Base-by-base conservation (phyloP, 345 rosid genomes). In the Mallotus nudiflorus region DNA sequence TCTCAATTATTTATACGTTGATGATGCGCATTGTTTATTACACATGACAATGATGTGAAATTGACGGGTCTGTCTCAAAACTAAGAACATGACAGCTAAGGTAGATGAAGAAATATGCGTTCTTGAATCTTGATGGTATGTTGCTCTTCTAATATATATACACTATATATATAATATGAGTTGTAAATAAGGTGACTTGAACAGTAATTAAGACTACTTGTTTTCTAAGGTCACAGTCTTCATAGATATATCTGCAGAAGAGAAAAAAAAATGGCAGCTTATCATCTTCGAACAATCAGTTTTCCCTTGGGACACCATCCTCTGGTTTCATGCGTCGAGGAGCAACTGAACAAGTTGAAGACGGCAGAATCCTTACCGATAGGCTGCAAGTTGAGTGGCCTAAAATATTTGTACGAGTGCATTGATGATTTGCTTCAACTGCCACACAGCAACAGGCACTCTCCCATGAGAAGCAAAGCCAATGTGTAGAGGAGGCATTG, bases 261-360 rank as follows among this genome's bases (percentile, higher is more conserved):
- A n/a, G 24, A 8, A 25, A 24, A 37, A 22, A 39, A 52, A 52
- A 67, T 52, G 70, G 70, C 51, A 22, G 20, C 50, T 15, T 37
- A 46, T n/a, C n/a, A n/a, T n/a, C n/a, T n/a, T n/a, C n/a, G n/a
- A n/a, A n/a, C n/a, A n/a, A n/a, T n/a, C n/a, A n/a, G n/a, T n/a
- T n/a, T n/a, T n/a, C n/a, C n/a, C n/a, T n/a, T n/a, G n/a, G n/a
- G n/a, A n/a, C n/a, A n/a, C n/a, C n/a, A n/a, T n/a, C n/a, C n/a
- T n/a, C n/a, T n/a, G n/a, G 54, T 70, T 65, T 54, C 20, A 56
- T 44, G 69, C 65, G 64, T 84, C 28, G 76, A 73, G 56, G 66
- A 73, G 52, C 74, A 80, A 65, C 68, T 84, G 40, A 15, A 52
- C 55, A 67, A 29, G 59, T 73, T 82, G 50, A 78, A 59, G 61